Base-by-base conservation (phyloP, 192 early-diverging fungal genomes). In the Rhizophlyctis rosea region DNA sequence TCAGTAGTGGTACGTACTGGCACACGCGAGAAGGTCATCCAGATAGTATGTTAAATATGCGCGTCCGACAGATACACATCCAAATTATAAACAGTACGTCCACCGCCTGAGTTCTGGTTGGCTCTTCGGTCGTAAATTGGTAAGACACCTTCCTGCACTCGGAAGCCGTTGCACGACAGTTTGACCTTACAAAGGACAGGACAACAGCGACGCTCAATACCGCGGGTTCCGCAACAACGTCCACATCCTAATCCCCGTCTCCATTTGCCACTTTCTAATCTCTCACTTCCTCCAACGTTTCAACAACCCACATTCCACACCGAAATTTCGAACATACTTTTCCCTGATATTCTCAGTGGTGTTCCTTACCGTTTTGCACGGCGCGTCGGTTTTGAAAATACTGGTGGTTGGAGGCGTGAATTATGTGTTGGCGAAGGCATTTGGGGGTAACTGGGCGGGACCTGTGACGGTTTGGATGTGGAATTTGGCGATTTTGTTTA, bases 391-490 rank as follows among this genome's bases (percentile, higher is more conserved):
- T 1, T 49, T 96, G 36, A 95, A 95, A 62, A 88, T 98, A 9
- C 48, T 87, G 2, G 58, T 69, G 2, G 73, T 96, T 23, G 59
- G 86, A 4, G 59, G 54, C 1, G 65, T 78, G 7, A 95, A 90
- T 70, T 98, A 85, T 71, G 39, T 66, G 3, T 75, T 94, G 1
- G 80, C 87, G 3, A 81, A 76, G 31, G 1, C 60, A 5, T 57
- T 83, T 14, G 77, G 80, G 51, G 77, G 81, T 0, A 75, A 76
- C 1, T 61, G 63, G 16, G 70, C 72, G 69, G 88, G 82, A 33
- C 90, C 91, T 0, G 48, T 74, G 1, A 48, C 90, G 13, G 83
- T 88, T 14, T 98, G 96, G 96, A 69, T 78, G 4, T 95, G 87
- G 64, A 92, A 87, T 57, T 39, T 98, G 31, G 77, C 63, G 1